phyloP scores from a whole-genome alignment of 129 eudicot genomes.

The Tagetes patula region DNA sequence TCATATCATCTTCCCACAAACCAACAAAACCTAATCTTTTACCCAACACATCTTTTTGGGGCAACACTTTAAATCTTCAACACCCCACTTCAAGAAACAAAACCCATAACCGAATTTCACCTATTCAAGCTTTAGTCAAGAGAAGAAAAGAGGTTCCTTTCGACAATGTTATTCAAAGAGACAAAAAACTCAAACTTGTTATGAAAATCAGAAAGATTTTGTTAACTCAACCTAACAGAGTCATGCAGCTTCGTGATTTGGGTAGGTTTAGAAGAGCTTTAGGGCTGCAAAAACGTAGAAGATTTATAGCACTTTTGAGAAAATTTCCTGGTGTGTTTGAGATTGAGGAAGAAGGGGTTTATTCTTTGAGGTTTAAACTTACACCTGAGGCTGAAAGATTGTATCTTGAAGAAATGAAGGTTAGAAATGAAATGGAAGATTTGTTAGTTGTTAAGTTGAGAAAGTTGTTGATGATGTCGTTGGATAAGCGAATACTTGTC shows the following conservation, averaged over 20 bases:
- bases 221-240: constrained; percentile 63
- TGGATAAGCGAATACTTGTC: constrained; percentile 76
- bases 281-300: constrained; percentile 68
- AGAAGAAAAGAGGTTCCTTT: constrained; percentile 92
- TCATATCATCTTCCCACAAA: constrained; percentile 40
- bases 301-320: constrained; percentile 69
- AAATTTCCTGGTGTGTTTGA: constrained; percentile 93
- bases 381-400: constrained; percentile 88
- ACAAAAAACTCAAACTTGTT: constrained; percentile 84
- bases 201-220: constrained; percentile 75
- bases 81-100: constrained; percentile 9
- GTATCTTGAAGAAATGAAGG: constrained; percentile 81
- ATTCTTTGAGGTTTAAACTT: constrained; percentile 62
- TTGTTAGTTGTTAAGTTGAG: constrained; percentile 76
- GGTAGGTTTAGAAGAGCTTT: constrained; percentile 80
- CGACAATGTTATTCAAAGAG: constrained; percentile 90
- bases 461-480: constrained; percentile 90
- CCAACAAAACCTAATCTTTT: constrained; percentile 36
- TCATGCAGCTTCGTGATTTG: constrained; percentile 78
- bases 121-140: constrained; percentile 69
- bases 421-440: constrained; percentile 91
- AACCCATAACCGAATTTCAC: constrained; percentile 47
- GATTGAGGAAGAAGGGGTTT: constrained; percentile 94
- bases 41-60: constrained; percentile 49
- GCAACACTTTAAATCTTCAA: constrained; percentile 41